Conservation (phyloP, 192 early-diverging fungal genomes). For the Linnemannia zychae region DNA sequence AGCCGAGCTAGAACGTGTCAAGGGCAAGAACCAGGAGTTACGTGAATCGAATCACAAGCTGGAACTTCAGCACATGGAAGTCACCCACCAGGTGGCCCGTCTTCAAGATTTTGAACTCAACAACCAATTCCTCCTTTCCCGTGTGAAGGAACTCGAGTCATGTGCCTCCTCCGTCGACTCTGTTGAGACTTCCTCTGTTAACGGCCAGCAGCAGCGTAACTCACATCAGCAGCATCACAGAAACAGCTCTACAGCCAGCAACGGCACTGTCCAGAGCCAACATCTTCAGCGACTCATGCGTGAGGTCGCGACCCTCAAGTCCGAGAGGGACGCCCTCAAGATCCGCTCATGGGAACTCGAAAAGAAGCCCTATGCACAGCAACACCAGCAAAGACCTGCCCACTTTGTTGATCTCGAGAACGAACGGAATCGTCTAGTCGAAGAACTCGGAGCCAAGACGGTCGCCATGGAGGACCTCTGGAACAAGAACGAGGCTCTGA, state of each 20-base stretch:
- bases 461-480: conserved; percentile 54
- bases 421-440: conserved; percentile 49
- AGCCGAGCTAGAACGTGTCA: conserved; percentile 35
- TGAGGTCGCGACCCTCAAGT: conserved; percentile 32
- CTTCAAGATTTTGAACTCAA: conserved; percentile 47
- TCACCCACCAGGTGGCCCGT: conserved; percentile 37
- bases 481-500: conserved; percentile 53
- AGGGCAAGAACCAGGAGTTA: conserved; percentile 47
- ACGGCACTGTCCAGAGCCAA: conserved; percentile 15
- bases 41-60: conserved; percentile 44
- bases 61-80: conserved; percentile 38
- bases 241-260: conserved; percentile 10
- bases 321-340: conserved; percentile 50
- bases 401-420: conserved; percentile 51
- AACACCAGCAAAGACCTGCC: conserved; percentile 29
- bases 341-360: conserved; percentile 47
- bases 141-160: conserved; percentile 47
- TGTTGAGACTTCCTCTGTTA: conserved; percentile 35
- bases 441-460: conserved; percentile 45
- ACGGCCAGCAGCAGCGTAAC: conserved; percentile 17
- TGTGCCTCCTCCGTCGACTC: conserved; percentile 42
- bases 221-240: conserved; percentile 20
- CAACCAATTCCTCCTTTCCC: conserved; percentile 42
- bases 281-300: conserved; percentile 38
- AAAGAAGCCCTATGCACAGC: conserved; percentile 40